A percentile compares a stretch with the other conserved stretches of the same genome.
Evolutionary conservation across 1,284 basidiomycete genomes (phyloP).

Genomic region (Cutaneotrichosporon cyanovorans): DNA sequence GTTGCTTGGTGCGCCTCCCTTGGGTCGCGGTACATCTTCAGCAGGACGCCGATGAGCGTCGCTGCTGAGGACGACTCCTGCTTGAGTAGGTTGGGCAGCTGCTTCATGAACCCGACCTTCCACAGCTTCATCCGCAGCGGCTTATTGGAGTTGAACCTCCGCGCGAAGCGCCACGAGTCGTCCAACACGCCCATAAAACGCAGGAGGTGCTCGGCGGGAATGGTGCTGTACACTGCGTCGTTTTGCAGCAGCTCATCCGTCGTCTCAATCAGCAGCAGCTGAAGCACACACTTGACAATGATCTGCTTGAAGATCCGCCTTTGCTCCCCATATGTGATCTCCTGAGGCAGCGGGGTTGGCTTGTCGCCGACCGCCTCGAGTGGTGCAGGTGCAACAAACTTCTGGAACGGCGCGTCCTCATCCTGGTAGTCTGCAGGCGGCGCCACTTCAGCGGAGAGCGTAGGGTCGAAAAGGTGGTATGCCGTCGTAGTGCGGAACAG

Average conservation of each 20-base stretch:
- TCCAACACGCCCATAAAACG: conserved; percentile 90
- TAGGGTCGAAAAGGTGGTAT: conserved; percentile 91
- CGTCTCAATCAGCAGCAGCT: conserved; percentile 93
- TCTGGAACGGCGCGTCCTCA: conserved; percentile 45
- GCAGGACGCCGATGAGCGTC: conserved; percentile 83
- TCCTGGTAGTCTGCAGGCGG: conserved; percentile 51
- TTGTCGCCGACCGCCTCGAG: conserved; percentile 30
- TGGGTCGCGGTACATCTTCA: conserved; percentile 91
- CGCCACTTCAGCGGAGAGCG: conserved; percentile 70
- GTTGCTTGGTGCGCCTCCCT: conserved; percentile 74
- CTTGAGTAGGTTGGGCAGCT: conserved; percentile 93
- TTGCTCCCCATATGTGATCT: conserved; percentile 53
- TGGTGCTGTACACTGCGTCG: conserved; percentile 82
- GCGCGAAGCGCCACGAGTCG: conserved; percentile 94
- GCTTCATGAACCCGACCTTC: conserved; percentile 99
- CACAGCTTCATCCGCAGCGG: conserved; percentile 92
- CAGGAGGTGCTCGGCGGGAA: conserved; percentile 87
- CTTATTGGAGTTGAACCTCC: conserved; percentile 97
- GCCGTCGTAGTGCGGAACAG: conserved; percentile 97
- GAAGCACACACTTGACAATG: conserved; percentile 98
- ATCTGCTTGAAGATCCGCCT: conserved; percentile 95
- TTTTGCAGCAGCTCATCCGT: conserved; percentile 93
- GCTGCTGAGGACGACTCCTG: conserved; percentile 97
- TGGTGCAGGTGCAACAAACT: conserved; percentile 43
- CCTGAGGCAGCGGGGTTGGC: conserved; percentile 20